Evolutionary conservation across 495 filamentous ascomycete genomes (phyloP), one percentile per base, ranked within the genome.

Genomic region (Aspergillus sclerotioniger): DNA sequence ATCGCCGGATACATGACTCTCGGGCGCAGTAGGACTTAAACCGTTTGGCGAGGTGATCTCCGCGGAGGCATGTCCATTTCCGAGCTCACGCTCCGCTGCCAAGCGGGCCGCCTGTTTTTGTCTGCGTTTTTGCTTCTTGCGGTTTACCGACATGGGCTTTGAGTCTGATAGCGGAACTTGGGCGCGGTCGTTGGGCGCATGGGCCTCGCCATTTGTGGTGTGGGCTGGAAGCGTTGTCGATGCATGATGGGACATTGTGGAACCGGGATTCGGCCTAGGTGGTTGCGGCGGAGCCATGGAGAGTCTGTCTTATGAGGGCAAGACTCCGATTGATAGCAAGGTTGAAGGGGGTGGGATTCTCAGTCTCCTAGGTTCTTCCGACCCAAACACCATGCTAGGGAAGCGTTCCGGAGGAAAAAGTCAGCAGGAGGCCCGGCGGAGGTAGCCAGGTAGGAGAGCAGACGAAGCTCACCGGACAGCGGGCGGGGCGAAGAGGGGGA

Each of bases 101-200:
- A 87, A 81, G 16, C 88, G 83, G 41, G 89, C 89, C 48, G 88
- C 89, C 71, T 84, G 77, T 64, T 92, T 93, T 56, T 86, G 80
- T 60, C 89, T 85, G 31, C 89, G 83, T 73, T 96, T 96, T 70
- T 92, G 89, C 72, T 96, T 96, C 76, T 96, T 96, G 67, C 89
- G 85, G 73, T 96, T 96, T 43, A 93, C 88, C 4, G 80, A 70
- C 32, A 67, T 59, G 6, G 75, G 61, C 54, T 66, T 74, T n/a
- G 61, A 54, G 53, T 68, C 72, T 54, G 65, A 50, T 17, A 56
- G 53, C 8, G 68, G 56, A 48, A 56, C 65, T 51, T 59, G 65
- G 61, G 57, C 65, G 64, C 60, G 65, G 35, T 66, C 65, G 60
- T 58, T 69, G 56, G 57, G 63, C 61, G 66, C 60, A 61, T 71